Evolutionary conservation across 116 monocot genomes (phyloP).

Genomic region (Zostera marina): DNA sequence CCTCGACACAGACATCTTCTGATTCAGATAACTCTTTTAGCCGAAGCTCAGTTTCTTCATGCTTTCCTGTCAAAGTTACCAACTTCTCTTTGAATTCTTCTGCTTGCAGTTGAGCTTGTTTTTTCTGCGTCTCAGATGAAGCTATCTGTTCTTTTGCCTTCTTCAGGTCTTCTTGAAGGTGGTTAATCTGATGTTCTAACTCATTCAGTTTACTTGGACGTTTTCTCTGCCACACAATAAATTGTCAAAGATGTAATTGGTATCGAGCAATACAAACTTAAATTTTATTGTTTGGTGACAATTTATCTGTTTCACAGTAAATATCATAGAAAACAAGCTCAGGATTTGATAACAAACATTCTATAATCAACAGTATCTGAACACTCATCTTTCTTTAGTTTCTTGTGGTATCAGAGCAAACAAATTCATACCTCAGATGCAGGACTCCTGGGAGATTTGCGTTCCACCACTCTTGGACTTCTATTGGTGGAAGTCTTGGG

Average conservation of each 20-base stretch:
- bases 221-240: constrained; percentile 29
- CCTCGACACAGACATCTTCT: constrained; percentile 52
- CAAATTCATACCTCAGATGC: constrained; percentile 10
- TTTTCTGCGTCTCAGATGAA: constrained; percentile 38
- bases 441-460: constrained; percentile 12
- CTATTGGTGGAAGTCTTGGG: constrained; percentile 6
- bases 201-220: constrained; percentile 29
- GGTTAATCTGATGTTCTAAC: constrained; percentile 40
- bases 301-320: too few relatives aligned
- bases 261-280: too few relatives aligned
- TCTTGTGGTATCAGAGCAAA: too few relatives aligned
- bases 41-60: constrained; percentile 46
- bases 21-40: constrained; percentile 55
- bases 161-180: constrained; percentile 66
- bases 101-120: constrained; percentile 34
- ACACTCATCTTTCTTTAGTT: too few relatives aligned
- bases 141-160: constrained; percentile 57
- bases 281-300: too few relatives aligned
- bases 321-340: too few relatives aligned
- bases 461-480: constrained; percentile 8
- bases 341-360: too few relatives aligned
- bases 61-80: constrained; percentile 15
- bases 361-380: too few relatives aligned
- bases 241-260: too few relatives aligned
- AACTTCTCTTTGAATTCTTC: constrained; percentile 52